These are phyloP conservation scores for Hansenula lynferdii DNA, from an alignment of 1,139 yeast species.

Conservation along the genomic window DNA sequence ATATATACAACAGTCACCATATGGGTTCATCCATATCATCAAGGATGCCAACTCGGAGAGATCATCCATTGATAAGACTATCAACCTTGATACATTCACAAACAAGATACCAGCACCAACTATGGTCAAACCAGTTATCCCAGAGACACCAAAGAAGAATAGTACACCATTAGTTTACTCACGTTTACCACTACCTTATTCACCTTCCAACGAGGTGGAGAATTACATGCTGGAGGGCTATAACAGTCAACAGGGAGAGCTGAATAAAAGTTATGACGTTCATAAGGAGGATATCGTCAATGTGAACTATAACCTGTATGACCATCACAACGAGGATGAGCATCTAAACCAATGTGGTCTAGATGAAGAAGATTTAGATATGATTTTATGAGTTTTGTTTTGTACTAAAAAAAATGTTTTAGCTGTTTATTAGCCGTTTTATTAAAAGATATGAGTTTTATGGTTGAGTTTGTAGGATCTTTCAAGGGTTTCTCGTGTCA, in stretches of 20 bases:
- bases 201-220: conserved; percentile 35
- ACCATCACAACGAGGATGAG: conserved; percentile 19
- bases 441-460: neutral
- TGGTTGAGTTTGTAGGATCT: too few species aligned
- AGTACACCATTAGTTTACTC: neutral
- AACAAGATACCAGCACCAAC: conserved; percentile 13
- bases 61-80: conserved; percentile 13
- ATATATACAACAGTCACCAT: conserved; percentile 56
- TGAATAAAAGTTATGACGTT: conserved; percentile 16
- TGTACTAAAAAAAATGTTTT: neutral
- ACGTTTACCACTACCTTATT: conserved; percentile 9
- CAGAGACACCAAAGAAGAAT: conserved; percentile 1
- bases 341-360: conserved; percentile 6
- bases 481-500: too few species aligned
- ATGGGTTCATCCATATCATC: conserved; percentile 37
- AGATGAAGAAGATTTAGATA: conserved; percentile 8
- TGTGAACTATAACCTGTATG: conserved; percentile 21
- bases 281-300: conserved; percentile 20
- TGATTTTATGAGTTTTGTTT: conserved; percentile 6
- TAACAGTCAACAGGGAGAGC: neutral
- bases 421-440: neutral
- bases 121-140: too few species aligned
- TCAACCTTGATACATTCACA: conserved; percentile 8
- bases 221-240: conserved; percentile 36
- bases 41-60: conserved; percentile 12